Base-by-base conservation (phyloP, 2,329 filamentous ascomycete species). In the Aspergillus pseudotamarii region DNA sequence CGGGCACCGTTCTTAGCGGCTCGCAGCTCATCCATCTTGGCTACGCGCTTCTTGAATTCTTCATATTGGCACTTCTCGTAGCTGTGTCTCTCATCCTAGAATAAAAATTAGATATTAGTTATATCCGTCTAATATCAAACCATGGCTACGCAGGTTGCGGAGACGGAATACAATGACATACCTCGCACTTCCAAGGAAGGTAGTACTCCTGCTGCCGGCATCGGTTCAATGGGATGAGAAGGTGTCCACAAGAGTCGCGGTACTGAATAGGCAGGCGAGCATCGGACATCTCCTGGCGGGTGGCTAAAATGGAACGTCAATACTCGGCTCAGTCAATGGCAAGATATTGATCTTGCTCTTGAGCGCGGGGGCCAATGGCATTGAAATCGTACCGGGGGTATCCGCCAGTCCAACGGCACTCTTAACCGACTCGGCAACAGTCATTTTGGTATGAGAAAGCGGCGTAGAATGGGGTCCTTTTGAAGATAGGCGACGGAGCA, bases 11-110 rank as follows among this genome's bases (percentile, higher is more conserved):
- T 88, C 87, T 96, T 96, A 64, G 91, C 89, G 70, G 88, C 94
- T 77, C 93, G 88, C 76, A 99, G 82, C 84, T 99, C 94, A 74
- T 98, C 89, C 95, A 99, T 99, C 89, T 97, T 98, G 76, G 91
- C 92, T 69, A 99, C 95, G 63, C 95, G 89, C 86, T 94, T 93
- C 89, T 97, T 97, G 86, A 99, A 99, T 80, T 98, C 95, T 69
- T 91, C 91, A 82, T 99, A 99, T 77, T 99, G 95, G 88, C 95
- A 99, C 81, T 98, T 98, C 80, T 99, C 95, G 85, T 99, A 99
- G 76, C 89, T 91, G 83, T 99, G 95, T 84, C 95, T 87, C 85
- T 99, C 95, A 79, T 93, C 89, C 95, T 98, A 21, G 38, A 64
- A 57, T 41, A 32, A n/a, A 41, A 21, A 28, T 55, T 56, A 28